A percentile compares a stretch with the other conserved stretches of the same genome.
phyloP scores from a whole-genome alignment of 768 basidiomycete species.

The Trametes meyenii region DNA sequence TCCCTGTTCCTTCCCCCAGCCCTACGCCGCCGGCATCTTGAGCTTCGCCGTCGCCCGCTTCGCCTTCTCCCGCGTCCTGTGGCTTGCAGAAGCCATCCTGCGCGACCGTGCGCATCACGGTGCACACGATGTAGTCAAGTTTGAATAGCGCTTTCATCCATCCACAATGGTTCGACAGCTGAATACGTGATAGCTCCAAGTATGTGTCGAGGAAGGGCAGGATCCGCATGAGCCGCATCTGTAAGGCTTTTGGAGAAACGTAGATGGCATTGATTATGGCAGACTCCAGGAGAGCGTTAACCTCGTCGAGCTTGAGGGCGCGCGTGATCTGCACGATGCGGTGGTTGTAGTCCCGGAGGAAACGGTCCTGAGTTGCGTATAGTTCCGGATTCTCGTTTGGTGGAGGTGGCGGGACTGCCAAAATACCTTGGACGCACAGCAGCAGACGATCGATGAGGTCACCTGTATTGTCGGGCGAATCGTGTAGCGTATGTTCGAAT shows the following conservation, averaged over 20 bases:
- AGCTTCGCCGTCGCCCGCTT: slow-evolving; percentile 49
- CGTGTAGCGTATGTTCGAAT: background rate
- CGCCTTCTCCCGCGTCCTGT: slow-evolving; percentile 63
- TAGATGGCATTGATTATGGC: slow-evolving; percentile 45
- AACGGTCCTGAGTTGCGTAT: slow-evolving; percentile 45
- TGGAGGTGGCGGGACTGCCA: slow-evolving; percentile 30
- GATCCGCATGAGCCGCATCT: slow-evolving; percentile 45
- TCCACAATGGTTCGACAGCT: slow-evolving; percentile 56
- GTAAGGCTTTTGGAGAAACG: slow-evolving; percentile 36
- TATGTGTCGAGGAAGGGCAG: slow-evolving; percentile 79
- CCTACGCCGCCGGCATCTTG: slow-evolving; percentile 73
- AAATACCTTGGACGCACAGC: slow-evolving; percentile 63
- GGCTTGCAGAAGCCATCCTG: slow-evolving; percentile 94
- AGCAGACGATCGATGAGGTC: slow-evolving; percentile 64
- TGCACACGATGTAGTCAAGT: slow-evolving; percentile 75
- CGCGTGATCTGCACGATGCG: slow-evolving; percentile 49
- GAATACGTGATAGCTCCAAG: slow-evolving; percentile 53
- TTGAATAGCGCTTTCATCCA: slow-evolving; percentile 87
- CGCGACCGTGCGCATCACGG: slow-evolving; percentile 71
- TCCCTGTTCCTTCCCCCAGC: slow-evolving; percentile 82
- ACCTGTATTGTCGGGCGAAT: slow-evolving; percentile 35
- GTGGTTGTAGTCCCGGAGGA: slow-evolving; percentile 51
- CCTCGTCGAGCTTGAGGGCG: slow-evolving; percentile 49
- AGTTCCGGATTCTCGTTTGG: slow-evolving; percentile 30
- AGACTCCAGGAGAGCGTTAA: slow-evolving; percentile 45